These are phyloP conservation scores for Ciborinia camelliae DNA, from an alignment of 2,329 filamentous ascomycete genomes.

Conservation along the genomic window DNA sequence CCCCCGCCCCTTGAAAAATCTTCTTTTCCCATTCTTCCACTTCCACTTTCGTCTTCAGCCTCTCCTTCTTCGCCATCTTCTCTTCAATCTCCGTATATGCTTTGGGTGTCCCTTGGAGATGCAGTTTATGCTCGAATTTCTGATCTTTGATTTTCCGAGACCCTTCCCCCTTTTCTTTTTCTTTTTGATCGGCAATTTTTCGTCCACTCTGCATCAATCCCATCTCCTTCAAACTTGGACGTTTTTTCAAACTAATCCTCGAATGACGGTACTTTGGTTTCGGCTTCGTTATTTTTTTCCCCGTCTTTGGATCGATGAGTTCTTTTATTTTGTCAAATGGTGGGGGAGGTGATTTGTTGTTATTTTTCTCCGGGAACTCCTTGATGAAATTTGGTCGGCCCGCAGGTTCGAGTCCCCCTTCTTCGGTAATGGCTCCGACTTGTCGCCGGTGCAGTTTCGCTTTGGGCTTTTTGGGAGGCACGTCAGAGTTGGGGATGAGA, in stretches of 20 bases:
- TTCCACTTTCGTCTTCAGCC: too few species aligned
- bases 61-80: neutral
- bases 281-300: neutral
- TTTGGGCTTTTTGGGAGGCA: neutral
- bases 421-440: neutral
- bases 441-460: neutral
- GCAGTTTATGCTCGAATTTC: neutral
- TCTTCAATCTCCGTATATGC: neutral
- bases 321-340: neutral
- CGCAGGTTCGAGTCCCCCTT: constrained; percentile 3
- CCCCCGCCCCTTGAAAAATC: neutral
- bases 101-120: neutral
- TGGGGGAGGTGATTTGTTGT: neutral
- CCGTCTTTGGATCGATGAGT: neutral
- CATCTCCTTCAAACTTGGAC: neutral
- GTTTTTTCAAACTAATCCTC: neutral
- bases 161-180: neutral
- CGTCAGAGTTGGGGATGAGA: neutral
- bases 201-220: neutral
- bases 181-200: accelerated
- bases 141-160: neutral
- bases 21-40: neutral
- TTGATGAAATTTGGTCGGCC: constrained; percentile 10
- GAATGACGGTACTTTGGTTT: constrained; percentile 1
- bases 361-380: neutral